phyloP scores from a whole-genome alignment of 352 stramenopile species.

The Globisporangium solare region DNA sequence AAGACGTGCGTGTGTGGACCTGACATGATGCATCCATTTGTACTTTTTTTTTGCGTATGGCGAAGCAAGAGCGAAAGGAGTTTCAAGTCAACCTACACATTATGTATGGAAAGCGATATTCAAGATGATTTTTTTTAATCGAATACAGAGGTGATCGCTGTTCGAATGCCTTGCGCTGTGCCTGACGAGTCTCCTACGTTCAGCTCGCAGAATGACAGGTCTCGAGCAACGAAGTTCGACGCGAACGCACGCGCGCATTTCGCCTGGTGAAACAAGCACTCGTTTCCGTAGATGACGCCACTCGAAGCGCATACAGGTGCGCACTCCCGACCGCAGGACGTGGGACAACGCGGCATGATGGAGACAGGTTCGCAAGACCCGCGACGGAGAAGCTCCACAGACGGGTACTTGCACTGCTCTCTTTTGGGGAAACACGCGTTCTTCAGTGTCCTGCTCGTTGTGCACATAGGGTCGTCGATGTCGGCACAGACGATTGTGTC shows the following conservation, averaged over 20 bases:
- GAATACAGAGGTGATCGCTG: conserved; percentile 12
- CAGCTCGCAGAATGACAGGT: conserved; percentile 21
- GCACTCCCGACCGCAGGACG: conserved; percentile 31
- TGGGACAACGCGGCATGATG: conserved; percentile 25
- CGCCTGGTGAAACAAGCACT: conserved; percentile 47
- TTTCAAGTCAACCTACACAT: not conserved
- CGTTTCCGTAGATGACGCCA: conserved; percentile 46
- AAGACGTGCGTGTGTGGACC: not conserved
- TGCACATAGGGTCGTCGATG: conserved; percentile 47
- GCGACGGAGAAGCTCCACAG: conserved; percentile 18
- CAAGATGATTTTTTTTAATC: conserved; percentile 7
- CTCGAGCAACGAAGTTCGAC: conserved; percentile 11
- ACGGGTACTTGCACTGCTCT: conserved; percentile 23
- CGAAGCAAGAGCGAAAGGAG: conserved; percentile 1
- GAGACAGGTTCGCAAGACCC: conserved; percentile 22
- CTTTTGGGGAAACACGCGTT: conserved; percentile 41
- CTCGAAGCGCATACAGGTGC: conserved; percentile 45
- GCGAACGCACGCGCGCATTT: conserved; percentile 27
- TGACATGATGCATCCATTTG: not conserved
- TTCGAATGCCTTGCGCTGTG: conserved; percentile 5
- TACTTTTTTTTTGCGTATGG: conserved; percentile 2
- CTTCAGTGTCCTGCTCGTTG: conserved; percentile 33
- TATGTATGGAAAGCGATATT: not conserved
- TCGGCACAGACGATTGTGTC: conserved; percentile 31
- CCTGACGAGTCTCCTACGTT: conserved; percentile 14